Evolutionary conservation across 2,329 filamentous ascomycete genomes (phyloP), one percentile per base, ranked within the genome.

Genomic region (Raffaelea albimanens): DNA sequence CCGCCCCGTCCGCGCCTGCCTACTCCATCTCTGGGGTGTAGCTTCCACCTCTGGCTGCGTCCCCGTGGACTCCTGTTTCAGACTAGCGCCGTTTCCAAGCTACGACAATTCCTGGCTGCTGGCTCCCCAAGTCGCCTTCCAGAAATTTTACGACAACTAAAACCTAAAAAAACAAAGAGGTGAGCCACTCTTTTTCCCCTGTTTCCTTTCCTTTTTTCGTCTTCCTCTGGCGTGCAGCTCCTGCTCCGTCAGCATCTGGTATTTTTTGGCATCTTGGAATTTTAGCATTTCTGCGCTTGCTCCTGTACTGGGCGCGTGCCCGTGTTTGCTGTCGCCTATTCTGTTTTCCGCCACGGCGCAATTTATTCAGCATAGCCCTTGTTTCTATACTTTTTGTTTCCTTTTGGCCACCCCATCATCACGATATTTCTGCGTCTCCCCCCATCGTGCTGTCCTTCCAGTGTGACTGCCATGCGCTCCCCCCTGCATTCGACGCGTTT

Each of bases 171-270:
- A 9, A 44, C 3, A 20, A 40, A 10, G 42, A 44, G 42, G 44
- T 46, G 38, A 46, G 44, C 36, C 34, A 45, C 44, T 33, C 41
- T n/a, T 20, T 16, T 16, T 18, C n/a, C n/a, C n/a, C 21, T 20
- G 40, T 11, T 13, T 18, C 18, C n/a, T 40, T 33, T 36, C 19
- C 14, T 14, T 25, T 40, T 25, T 18, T 18, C 45, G 44, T 34
- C 41, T 31, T 23, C 41, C 20, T 43, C 25, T n/a, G 19, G 3
- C 23, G n/a, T n/a, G 10, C 43, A 21, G 11, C 16, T 22, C 20
- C 18, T 40, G 33, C 43, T 29, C 25, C 7, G 25, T 29, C 20
- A 40, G 38, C 38, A 40, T 40, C 13, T 40, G n/a, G 39, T 21
- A 40, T 40, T 19, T 40, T 18, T 43, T 10, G 19, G 5, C 21